Base-by-base conservation (phyloP, 805 yeast genomes). In the Isabelozyma rhagii region DNA sequence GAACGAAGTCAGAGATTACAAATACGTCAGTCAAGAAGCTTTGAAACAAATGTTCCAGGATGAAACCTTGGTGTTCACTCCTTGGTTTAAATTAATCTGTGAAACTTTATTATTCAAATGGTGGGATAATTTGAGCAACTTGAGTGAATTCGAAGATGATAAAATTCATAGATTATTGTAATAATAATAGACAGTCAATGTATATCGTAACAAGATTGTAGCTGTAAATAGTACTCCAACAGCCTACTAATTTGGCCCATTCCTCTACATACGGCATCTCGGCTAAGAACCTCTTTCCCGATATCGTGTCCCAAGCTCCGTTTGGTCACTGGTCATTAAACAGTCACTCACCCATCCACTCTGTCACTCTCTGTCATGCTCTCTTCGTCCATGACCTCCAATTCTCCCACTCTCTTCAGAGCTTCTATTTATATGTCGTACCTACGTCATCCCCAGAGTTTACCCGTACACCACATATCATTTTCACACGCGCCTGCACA, bases 1-100 rank as follows among this genome's bases (percentile, higher is more conserved):
- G 42, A 74, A 74, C 54, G 99, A 94, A 67, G 97, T 93, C 45
- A 84, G 84, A 63, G 97, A 87, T 63, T 71, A 73, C 60, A 81
- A 76, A 60, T 94, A 88, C 71, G 98, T 94, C 21, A 71, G 83
- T 31, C 79, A 79, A 25, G 71, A 71, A 1, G 86, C 87, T 58
- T 77, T 94, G 59, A 81, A 83, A 64, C 71, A 65, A 15, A 89
- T 94, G 97, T 88, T 94, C 67, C 57, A 77, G 18, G 89, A 92
- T 64, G 59, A 72, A 15, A 49, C 61, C n/a, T 76, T 87, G 53
- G 75, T 81, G 9, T 94, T 94, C 71, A 94, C 99, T 5, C 99
- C 99, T 5, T 94, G 99, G 99, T 94, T 94, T 76, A 90, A 89
- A 69, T 80, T 94, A 56, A 94, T 94, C 58, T 94, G 99, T 67